Percentiles rank a stretch among this genome's conserved stretches.
Evolutionary conservation across 139 green algal genomes (phyloP).

Genomic region (Tetradesmus obliquus): DNA sequence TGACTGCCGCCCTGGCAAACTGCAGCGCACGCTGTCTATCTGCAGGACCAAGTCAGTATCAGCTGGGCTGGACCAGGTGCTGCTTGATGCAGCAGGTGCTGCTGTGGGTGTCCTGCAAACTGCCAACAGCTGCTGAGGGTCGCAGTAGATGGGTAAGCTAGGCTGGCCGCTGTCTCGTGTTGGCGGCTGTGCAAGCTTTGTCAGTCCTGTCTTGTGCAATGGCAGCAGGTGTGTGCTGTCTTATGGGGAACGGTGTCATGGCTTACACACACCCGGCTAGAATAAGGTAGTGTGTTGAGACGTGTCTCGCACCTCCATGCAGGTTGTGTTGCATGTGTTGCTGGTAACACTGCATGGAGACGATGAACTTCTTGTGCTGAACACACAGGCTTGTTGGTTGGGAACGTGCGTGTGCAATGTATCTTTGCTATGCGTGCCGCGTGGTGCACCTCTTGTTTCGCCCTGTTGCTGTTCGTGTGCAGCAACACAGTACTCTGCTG

Average conservation of each 20-base stretch:
- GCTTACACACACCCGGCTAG: neutral
- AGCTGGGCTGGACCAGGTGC: constrained; percentile 25
- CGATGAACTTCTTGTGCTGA: neutral
- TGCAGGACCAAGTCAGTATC: constrained; percentile 34
- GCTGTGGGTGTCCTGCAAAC: neutral
- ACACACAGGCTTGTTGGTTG: neutral
- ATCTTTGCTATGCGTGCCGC: neutral
- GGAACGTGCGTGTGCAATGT: neutral
- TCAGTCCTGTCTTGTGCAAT: neutral
- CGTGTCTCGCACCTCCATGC: neutral
- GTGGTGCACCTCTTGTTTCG: neutral
- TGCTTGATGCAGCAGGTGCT: neutral
- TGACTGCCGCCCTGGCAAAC: neutral
- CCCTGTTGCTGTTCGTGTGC: neutral
- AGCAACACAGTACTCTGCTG: neutral
- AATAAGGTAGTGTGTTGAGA: neutral
- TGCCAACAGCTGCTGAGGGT: neutral
- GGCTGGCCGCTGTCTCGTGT: neutral
- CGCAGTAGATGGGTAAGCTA: neutral
- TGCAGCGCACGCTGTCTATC: constrained; percentile 30
- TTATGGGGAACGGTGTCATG: neutral
- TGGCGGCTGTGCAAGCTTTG: neutral
- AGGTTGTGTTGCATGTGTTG: neutral
- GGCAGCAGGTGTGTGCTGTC: neutral
- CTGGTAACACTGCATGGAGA: neutral